Evolutionary conservation across 305 asterid genomes (phyloP), one percentile per base, ranked within the genome.

Genomic region (Withania somnifera): DNA sequence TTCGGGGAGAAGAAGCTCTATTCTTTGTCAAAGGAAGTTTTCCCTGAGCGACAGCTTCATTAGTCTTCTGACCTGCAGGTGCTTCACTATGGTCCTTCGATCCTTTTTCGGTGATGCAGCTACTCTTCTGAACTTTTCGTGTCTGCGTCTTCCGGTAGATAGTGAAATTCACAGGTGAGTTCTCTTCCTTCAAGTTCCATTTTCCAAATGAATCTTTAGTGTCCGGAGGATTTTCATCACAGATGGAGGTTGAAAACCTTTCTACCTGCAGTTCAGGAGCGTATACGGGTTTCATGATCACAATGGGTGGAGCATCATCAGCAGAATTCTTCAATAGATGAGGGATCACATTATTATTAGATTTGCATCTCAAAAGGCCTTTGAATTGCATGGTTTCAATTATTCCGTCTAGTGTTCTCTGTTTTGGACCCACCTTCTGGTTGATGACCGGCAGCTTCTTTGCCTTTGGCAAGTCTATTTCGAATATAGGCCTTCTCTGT

Each of bases 271-370:
- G 63, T 10, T 56, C 82, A 17, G 87, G 89, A 78, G 67, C 57
- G 15, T 82, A 86, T 24, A 76, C 56, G n/a, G 98, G 98, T 90
- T 80, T 92, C 87, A 93, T 91, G 75, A 93, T 84, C 82, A 92
- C 95, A 81, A 93, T 93, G 15, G 98, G 94, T 10, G 93, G 86
- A 40, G 83, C 84, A 52, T 87, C 88, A 77, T 34, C 79, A 61
- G 73, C 36, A 28, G 61, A 77, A n/a, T 86, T 53, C 45, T 50
- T 82, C 52, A 79, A 73, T 30, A 50, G 52, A 38, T 26, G 58
- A 32, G 30, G 24, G 24, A 73, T 77, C 53, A 81, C 68, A 73
- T 61, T 81, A 73, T 61, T 81, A 77, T 36, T 40, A 64, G 76
- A 60, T 60, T 79, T 86, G 19, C 86, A 85, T 78, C 80, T 84